Base-by-base conservation (phyloP, 768 basidiomycete species). In the Dioszegia hungarica region DNA sequence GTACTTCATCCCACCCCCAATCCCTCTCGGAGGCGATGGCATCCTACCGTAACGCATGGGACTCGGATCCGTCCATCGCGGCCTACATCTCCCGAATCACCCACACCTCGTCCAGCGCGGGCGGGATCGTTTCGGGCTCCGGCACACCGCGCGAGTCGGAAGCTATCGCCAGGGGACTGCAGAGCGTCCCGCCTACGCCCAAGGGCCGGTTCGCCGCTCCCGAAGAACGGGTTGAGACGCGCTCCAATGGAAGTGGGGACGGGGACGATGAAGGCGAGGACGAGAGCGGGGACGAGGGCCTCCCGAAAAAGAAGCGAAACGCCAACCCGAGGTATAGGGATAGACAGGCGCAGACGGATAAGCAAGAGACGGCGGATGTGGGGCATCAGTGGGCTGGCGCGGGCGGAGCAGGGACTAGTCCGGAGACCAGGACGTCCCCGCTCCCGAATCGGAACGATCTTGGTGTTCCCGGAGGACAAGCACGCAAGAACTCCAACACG, bases 11-110 rank as follows among this genome's bases (percentile, higher is more conserved):
- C 34, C 5, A 29, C 54, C 25, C 54, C 56, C 87, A 8, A 77
- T 78, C 81, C 14, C 78, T 89, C 57, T 63, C 65, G 1, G 72
- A 75, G 43, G 67, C 72, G 8, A 75, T 75, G 74, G 67, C 72
- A 8, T 60, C 80, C 15, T 90, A 88, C 75, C 77, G 81, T 5
- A 90, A 95, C 76, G 88, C 87, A 1, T 91, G 90, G 89, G 93
- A 97, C 67, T 78, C 72, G 36, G 84, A 88, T 22, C 87, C 89
- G 6, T 85, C 84, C 59, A 90, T 91, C 55, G 84, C 87, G 62
- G 82, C 80, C 57, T 90, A 92, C 74, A 86, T 86, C 1, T 59
- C 62, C 15, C 58, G 62, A 24, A 70, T 79, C 20, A 61, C 73
- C 8, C 75, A 74, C n/a, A 38, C 15, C 11, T 36, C 47, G 15